These are phyloP conservation scores for Russula sp. DNA, from an alignment of 768 basidiomycete species.

Conservation along the genomic window DNA sequence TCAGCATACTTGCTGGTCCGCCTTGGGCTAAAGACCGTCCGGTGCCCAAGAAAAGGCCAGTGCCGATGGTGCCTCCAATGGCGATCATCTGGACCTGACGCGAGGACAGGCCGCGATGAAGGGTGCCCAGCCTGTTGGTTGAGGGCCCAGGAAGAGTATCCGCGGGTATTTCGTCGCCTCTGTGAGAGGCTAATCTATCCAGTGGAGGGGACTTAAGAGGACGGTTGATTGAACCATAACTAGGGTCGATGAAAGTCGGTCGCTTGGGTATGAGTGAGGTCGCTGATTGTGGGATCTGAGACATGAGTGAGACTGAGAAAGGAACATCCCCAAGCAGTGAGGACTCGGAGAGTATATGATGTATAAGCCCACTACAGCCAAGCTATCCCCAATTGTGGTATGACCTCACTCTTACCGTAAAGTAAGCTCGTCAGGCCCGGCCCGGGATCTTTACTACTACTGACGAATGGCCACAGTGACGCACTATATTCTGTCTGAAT, in stretches of 20 bases:
- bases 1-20: constrained; percentile 81
- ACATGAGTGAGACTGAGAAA: background rate
- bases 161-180: background rate
- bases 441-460: too few species aligned
- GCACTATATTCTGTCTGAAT: constrained; percentile 44
- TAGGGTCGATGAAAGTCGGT: background rate
- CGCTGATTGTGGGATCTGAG: background rate
- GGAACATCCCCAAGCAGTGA: background rate
- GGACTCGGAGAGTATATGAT: too few species aligned
- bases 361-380: too few species aligned
- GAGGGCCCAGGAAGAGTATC: constrained; percentile 19
- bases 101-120: constrained; percentile 65
- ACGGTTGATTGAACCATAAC: constrained; percentile 10
- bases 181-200: background rate
- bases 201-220: background rate
- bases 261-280: background rate
- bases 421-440: background rate
- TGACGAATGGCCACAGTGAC: constrained; percentile 32
- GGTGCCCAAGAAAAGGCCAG: constrained; percentile 54
- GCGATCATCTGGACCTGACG: constrained; percentile 89
- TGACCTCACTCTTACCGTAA: background rate
- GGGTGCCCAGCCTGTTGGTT: constrained; percentile 27
- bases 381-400: background rate
- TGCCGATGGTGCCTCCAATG: constrained; percentile 65
- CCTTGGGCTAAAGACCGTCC: constrained; percentile 76